Evolutionary conservation across 2,329 filamentous ascomycete genomes (phyloP), one percentile per base, ranked within the genome.

Genomic region (Ceratocystis cubensis): DNA sequence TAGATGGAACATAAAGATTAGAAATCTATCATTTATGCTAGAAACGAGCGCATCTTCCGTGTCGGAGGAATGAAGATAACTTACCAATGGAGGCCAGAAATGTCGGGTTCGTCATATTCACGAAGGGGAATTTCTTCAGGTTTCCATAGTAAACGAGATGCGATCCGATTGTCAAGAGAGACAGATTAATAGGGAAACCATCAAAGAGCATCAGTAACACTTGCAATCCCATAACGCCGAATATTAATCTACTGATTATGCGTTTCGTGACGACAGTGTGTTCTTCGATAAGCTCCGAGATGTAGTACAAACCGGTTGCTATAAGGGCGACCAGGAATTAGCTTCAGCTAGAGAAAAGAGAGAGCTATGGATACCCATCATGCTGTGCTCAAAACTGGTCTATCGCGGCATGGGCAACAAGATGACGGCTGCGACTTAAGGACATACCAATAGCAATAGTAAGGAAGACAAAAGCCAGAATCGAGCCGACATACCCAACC

Each of bases 241-340:
- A 96, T 72, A 97, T 96, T 66, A 97, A 80, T 53, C 85, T 86
- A 44, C 84, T 88, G 64, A 99, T 81, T n/a, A 96, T 79, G 67
- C 88, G 89, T 75, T 96, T 96, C 13, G 92, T 89, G 69, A 96
- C 77, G 10, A 97, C 93, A 3, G 93, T 96, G 74, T 99, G 93
- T 76, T 99, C 94, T 78, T 99, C 94, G 69, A 99, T 94, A 15
- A 97, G 86, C 76, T 99, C 94, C 28, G 93, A 96, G 65, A 99
- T 87, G 76, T 99, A 99, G 79, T 99, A 99, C 30, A 99, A 85
- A 46, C 94, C 94, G n/a, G 91, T 96, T 48, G 94, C 94, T 70
- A n/a, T 90, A 72, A 61, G 69, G 25, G 45, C 41, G 20, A 4
- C 22, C 10, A 15, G 22, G 15, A 64, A 22, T 25, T 30, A 53